Evolutionary conservation across 345 rosid species (phyloP).

Genomic region (Turnera subulata): DNA sequence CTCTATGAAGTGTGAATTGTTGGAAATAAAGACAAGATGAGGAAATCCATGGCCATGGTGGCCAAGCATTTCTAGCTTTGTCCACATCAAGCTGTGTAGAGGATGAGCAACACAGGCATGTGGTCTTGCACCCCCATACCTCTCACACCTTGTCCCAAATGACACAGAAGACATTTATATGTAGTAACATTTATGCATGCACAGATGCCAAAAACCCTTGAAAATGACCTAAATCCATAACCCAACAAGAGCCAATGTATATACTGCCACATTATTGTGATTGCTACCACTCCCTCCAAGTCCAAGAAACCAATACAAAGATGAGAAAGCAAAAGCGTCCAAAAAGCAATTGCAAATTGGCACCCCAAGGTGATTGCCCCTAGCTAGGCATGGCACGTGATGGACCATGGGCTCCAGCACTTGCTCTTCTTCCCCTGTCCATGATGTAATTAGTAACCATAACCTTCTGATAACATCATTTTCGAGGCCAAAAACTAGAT

Average conservation of each 20-base stretch:
- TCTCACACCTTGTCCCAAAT: not conserved
- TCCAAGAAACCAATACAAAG: not conserved
- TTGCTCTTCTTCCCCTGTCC: too few species aligned
- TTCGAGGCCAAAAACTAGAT: not conserved
- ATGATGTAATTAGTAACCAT: not conserved
- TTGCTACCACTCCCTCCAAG: not conserved
- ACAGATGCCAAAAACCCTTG: not conserved
- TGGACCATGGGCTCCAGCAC: slow-evolving; percentile 3
- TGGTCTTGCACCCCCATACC: slow-evolving; percentile 16
- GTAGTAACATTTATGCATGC: not conserved
- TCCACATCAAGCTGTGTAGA: not conserved
- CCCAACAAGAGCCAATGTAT: not conserved
- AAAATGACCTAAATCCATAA: slow-evolving; percentile 3
- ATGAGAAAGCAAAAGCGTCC: not conserved
- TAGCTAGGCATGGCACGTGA: slow-evolving; percentile 3
- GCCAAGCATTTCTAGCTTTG: not conserved
- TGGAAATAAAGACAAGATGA: not conserved
- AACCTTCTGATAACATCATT: not conserved
- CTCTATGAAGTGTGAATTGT: not conserved
- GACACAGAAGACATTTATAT: not conserved
- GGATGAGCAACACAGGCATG: slow-evolving; percentile 8
- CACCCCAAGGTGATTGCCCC: not conserved
- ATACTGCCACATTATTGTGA: slow-evolving; percentile 8
- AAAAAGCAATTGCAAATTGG: not conserved
- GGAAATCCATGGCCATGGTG: not conserved